Evolutionary conservation across 176 grass and related monocot genomes (phyloP).

Genomic region (Carex littledalei): DNA sequence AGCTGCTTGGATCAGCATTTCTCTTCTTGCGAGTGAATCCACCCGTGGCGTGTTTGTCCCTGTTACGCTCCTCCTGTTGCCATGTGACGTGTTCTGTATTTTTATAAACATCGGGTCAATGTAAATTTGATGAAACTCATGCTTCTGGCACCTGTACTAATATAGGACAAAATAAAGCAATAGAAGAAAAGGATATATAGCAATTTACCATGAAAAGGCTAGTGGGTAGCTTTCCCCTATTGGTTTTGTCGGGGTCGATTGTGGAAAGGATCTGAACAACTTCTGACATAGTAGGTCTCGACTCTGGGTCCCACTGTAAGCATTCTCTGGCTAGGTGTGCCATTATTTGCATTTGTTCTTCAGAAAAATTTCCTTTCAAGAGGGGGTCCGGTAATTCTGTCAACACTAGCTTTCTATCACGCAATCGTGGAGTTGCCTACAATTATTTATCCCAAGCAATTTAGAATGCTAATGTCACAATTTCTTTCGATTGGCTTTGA

Average conservation of each 20-base stretch:
- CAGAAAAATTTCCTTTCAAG: conserved; percentile 53
- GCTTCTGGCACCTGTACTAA: not conserved
- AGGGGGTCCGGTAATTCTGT: conserved; percentile 75
- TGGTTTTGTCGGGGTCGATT: conserved; percentile 49
- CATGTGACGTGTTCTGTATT: not conserved
- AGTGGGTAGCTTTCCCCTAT: conserved; percentile 41
- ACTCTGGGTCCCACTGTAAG: conserved; percentile 92
- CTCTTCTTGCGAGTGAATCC: not conserved
- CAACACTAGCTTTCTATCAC: conserved; percentile 61
- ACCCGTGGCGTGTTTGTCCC: conserved; percentile 2
- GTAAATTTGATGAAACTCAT: not conserved
- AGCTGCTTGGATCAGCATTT: not conserved
- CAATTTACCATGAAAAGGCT: conserved; percentile 38
- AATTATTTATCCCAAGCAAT: conserved; percentile 11
- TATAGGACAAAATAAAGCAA: not conserved
- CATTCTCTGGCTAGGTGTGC: conserved; percentile 88
- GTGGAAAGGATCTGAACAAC: conserved; percentile 88
- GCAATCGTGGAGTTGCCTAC: conserved; percentile 65
- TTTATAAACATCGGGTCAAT: not conserved
- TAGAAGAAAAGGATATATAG: not conserved
- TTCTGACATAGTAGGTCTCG: conserved; percentile 84
- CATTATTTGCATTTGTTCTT: conserved; percentile 98
- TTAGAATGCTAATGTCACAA: not conserved
- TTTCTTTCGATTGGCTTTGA: not conserved
- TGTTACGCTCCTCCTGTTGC: conserved; percentile 13